phyloP scores from a whole-genome alignment of 179 eudicot genomes.

The Vitellaria paradoxa region DNA sequence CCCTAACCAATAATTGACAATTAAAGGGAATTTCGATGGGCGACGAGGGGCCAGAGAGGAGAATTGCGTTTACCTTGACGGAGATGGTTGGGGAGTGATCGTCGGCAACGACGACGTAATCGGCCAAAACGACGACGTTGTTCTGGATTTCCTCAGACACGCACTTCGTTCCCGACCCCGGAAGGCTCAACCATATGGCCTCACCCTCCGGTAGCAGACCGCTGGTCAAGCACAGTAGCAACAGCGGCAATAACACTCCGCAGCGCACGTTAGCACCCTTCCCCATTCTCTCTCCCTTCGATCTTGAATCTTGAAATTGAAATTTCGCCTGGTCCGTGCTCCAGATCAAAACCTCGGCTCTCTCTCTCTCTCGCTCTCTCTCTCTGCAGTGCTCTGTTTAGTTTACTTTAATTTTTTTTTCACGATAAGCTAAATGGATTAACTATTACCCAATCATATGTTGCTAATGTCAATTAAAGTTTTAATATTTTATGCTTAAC shows the following conservation, averaged over 20 bases:
- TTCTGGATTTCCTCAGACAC: conserved; percentile 87
- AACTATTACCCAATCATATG: too few relatives aligned
- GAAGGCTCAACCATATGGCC: conserved; percentile 70
- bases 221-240: conserved; percentile 14
- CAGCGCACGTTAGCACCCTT: conserved; percentile 22
- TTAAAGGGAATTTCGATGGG: too few relatives aligned
- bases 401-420: too few relatives aligned
- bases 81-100: conserved; percentile 62
- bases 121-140: conserved; percentile 81
- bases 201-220: conserved; percentile 16
- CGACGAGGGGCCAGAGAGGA: not conserved
- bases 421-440: too few relatives aligned
- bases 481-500: too few relatives aligned
- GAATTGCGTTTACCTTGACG: conserved; percentile 46
- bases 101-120: conserved; percentile 65
- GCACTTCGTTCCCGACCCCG: conserved; percentile 67
- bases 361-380: too few relatives aligned
- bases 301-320: not conserved
- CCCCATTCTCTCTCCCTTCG: conserved; percentile 8
- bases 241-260: conserved; percentile 4
- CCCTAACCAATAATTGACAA: not conserved
- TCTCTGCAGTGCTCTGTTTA: too few relatives aligned
- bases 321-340: not conserved
- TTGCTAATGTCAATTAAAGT: too few relatives aligned
- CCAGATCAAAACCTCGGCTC: not conserved